These are phyloP conservation scores for rapeseed (Brassica napus) DNA, from an alignment of 345 rosid genomes.

Conservation along the genomic window DNA sequence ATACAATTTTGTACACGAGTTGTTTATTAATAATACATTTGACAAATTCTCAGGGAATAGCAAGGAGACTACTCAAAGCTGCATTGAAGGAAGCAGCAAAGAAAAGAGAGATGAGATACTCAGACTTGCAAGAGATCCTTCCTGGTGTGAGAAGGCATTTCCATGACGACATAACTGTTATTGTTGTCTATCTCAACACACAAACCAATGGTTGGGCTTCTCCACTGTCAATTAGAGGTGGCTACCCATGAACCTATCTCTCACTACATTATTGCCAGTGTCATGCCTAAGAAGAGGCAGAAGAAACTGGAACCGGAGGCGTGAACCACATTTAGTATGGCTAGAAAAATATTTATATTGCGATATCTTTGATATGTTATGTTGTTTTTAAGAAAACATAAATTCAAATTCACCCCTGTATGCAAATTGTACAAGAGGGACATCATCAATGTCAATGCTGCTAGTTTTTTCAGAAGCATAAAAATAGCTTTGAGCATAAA, in stretches of 20 bases:
- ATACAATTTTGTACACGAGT: background rate
- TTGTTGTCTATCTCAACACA: slow-evolving; percentile 54
- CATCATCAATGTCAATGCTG: slow-evolving; percentile 3
- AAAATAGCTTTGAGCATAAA: background rate
- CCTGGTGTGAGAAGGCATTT: slow-evolving; percentile 75
- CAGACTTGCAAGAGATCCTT: slow-evolving; percentile 63
- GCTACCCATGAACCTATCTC: slow-evolving; percentile 13
- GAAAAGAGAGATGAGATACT: slow-evolving; percentile 84
- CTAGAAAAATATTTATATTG: slow-evolving; percentile 19
- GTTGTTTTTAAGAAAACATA: slow-evolving; percentile 17
- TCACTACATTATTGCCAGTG: background rate
- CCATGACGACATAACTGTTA: slow-evolving; percentile 70
- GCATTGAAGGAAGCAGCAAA: slow-evolving; percentile 73
- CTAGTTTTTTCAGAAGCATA: background rate
- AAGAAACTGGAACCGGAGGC: background rate
- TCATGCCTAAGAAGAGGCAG: background rate
- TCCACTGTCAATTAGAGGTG: slow-evolving; percentile 60
- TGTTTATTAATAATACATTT: slow-evolving; percentile 5
- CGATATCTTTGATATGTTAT: slow-evolving; percentile 25
- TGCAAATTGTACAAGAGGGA: slow-evolving; percentile 32
- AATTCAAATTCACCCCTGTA: slow-evolving; percentile 33
- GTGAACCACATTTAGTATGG: slow-evolving; percentile 23
- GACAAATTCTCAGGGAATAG: slow-evolving; percentile 55
- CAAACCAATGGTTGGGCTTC: slow-evolving; percentile 22
- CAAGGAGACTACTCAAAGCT: slow-evolving; percentile 65